Evolutionary conservation across 2,329 filamentous ascomycete species (phyloP).

Genomic region (Calonectria pseudoturangicola): DNA sequence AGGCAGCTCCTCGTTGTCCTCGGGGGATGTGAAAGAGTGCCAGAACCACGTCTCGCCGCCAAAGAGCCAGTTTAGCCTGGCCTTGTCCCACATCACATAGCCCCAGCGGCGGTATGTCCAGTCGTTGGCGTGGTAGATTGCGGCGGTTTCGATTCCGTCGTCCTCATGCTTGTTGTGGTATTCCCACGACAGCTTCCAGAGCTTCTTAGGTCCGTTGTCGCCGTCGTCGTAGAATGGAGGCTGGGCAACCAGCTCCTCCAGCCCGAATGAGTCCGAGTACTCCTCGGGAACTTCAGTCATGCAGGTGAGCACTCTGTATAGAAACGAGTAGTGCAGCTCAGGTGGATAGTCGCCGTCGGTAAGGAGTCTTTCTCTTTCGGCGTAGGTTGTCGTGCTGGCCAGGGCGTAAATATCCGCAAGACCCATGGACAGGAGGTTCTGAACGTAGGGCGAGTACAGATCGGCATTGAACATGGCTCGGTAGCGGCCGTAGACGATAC

Average conservation of each 20-base stretch:
- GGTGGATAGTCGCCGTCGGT: not conserved
- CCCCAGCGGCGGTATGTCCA: constrained; percentile 1
- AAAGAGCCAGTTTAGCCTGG: not conserved
- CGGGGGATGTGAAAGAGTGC: too few relatives aligned
- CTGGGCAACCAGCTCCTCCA: not conserved
- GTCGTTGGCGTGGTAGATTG: not conserved
- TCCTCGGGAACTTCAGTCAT: constrained; percentile 6
- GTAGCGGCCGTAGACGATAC: not conserved
- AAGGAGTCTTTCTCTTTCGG: not conserved
- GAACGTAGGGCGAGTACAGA: not conserved
- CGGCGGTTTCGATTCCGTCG: not conserved
- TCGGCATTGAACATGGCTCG: constrained; percentile 6
- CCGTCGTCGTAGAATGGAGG: not conserved
- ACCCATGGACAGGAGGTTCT: constrained; percentile 9
- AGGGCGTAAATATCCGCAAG: not conserved
- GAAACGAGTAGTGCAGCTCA: not conserved
- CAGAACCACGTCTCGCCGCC: not conserved
- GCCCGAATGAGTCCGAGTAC: not conserved
- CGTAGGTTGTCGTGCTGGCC: not conserved
- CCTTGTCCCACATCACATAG: constrained; percentile 14
- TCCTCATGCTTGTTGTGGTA: not conserved
- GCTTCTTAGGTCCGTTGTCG: not conserved
- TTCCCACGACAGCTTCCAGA: not conserved
- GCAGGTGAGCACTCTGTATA: not conserved
- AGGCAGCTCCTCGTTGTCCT: not conserved